A percentile compares a stretch with the other conserved stretches of the same genome.
Evolutionary conservation across 345 rosid genomes (phyloP).

Genomic region (Mangifera indica): DNA sequence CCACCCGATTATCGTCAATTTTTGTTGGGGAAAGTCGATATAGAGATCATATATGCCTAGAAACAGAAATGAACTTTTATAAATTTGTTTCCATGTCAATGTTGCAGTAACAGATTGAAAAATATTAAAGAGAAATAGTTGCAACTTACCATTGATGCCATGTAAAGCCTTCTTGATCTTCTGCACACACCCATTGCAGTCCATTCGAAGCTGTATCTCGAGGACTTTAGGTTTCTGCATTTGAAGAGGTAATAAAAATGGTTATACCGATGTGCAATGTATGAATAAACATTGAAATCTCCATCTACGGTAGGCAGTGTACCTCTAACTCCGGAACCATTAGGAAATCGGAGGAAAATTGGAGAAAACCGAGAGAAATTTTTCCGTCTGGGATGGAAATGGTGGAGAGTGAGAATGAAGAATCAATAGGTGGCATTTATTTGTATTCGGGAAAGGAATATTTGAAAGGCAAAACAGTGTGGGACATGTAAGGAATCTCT

Average conservation of each 20-base stretch:
- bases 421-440: slow-evolving; percentile 49
- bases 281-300: not conserved
- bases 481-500: slow-evolving; percentile 72
- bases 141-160: slow-evolving; percentile 53
- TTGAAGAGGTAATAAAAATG: not conserved
- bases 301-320: not conserved
- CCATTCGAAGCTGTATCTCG: slow-evolving; percentile 70
- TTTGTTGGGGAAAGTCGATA: slow-evolving; percentile 63
- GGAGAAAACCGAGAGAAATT: slow-evolving; percentile 20
- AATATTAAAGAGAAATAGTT: not conserved
- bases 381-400: slow-evolving; percentile 20
- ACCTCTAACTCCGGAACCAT: slow-evolving; percentile 56
- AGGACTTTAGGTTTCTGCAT: slow-evolving; percentile 60
- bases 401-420: slow-evolving; percentile 34
- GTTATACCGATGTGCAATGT: slow-evolving; percentile 5
- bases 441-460: slow-evolving; percentile 44
- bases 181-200: slow-evolving; percentile 78
- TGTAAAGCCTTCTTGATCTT: slow-evolving; percentile 68
- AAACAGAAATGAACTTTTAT: not conserved
- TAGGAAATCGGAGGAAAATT: slow-evolving; percentile 25
- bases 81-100: not conserved
- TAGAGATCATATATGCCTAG: slow-evolving; percentile 61
- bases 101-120: not conserved
- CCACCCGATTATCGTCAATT: slow-evolving; percentile 65
- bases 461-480: slow-evolving; percentile 48